Percentiles rank a stretch among this genome's conserved stretches.
Evolutionary conservation across 768 basidiomycete genomes (phyloP).

Genomic region (Mrakia blollopis): DNA sequence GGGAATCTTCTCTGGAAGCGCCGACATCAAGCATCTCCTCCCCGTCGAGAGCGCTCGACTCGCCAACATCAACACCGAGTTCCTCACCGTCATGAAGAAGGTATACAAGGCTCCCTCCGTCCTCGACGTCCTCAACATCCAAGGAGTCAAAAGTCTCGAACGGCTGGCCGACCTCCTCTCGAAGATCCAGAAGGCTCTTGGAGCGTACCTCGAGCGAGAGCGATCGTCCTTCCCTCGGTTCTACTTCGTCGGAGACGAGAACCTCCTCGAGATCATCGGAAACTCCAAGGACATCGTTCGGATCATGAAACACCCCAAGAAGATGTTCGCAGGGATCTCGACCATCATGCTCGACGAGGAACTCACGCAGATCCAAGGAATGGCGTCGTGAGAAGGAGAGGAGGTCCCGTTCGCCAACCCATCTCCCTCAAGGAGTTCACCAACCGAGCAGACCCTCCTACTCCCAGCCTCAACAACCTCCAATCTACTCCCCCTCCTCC

Average conservation of each 20-base stretch:
- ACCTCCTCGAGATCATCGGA: slow-evolving; percentile 95
- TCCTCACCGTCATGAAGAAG: slow-evolving; percentile 97
- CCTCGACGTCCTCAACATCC: slow-evolving; percentile 92
- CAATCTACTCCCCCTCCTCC: slow-evolving; percentile 9
- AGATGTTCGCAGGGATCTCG: slow-evolving; percentile 99
- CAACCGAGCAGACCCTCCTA: slow-evolving; percentile 49
- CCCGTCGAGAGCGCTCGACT: slow-evolving; percentile 97
- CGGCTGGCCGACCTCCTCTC: slow-evolving; percentile 90
- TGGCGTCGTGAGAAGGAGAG: slow-evolving; percentile 94
- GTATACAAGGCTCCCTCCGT: slow-evolving; percentile 99
- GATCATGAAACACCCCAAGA: slow-evolving; percentile 98
- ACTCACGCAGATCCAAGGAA: slow-evolving; percentile 78
- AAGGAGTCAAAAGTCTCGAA: slow-evolving; percentile 90
- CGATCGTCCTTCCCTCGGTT: slow-evolving; percentile 97
- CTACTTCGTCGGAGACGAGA: slow-evolving; percentile 99
- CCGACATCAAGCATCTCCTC: slow-evolving; percentile 97
- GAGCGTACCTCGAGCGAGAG: slow-evolving; percentile 97
- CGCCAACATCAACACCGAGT: slow-evolving; percentile 97
- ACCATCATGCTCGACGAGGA: slow-evolving; percentile 84
- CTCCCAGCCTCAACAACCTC: slow-evolving; percentile 1
- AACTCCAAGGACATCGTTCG: slow-evolving; percentile 98
- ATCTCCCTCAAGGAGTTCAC: slow-evolving; percentile 87
- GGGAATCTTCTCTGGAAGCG: slow-evolving; percentile 98
- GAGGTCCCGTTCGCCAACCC: slow-evolving; percentile 74
- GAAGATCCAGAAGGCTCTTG: slow-evolving; percentile 98